These are phyloP conservation scores for Cryptosporidium parvum DNA, from an alignment of 169 alveolate genomes.

Conservation along the genomic window DNA sequence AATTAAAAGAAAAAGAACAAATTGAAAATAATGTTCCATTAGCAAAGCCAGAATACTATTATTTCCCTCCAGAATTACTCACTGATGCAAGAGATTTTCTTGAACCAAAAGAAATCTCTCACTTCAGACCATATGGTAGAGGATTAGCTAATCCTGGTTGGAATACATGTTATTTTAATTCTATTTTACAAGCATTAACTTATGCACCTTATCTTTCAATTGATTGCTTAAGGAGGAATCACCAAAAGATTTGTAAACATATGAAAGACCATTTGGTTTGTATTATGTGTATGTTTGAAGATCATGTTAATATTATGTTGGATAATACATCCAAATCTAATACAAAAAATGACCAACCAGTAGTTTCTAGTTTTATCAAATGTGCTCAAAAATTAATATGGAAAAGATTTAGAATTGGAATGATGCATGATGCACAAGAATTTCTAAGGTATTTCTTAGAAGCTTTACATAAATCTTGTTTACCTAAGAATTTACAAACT, in stretches of 20 bases:
- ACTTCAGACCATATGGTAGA: slow-evolving; percentile 22
- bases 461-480: slow-evolving; percentile 77
- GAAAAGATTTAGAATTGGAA: slow-evolving; percentile 77
- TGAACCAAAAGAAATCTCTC: not conserved
- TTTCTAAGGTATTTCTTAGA: slow-evolving; percentile 79
- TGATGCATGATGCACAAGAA: slow-evolving; percentile 83
- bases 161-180: slow-evolving; percentile 73
- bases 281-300: slow-evolving; percentile 80
- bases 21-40: slow-evolving; percentile 46
- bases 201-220: slow-evolving; percentile 48
- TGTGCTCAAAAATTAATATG: slow-evolving; percentile 79
- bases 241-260: slow-evolving; percentile 52
- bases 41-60: slow-evolving; percentile 47
- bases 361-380: slow-evolving; percentile 39
- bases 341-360: slow-evolving; percentile 26
- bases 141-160: slow-evolving; percentile 73
- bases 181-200: slow-evolving; percentile 67
- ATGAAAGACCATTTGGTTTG: slow-evolving; percentile 67
- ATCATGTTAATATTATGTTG: slow-evolving; percentile 76
- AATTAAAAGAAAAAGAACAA: not conserved
- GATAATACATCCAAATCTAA: slow-evolving; percentile 42
- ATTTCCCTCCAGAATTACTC: slow-evolving; percentile 44
- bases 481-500: slow-evolving; percentile 48
- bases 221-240: slow-evolving; percentile 50
- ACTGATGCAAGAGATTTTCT: slow-evolving; percentile 8